Conservation (phyloP, 2,329 filamentous ascomycete species). For the Paraphaeosphaeria sporulosa region DNA sequence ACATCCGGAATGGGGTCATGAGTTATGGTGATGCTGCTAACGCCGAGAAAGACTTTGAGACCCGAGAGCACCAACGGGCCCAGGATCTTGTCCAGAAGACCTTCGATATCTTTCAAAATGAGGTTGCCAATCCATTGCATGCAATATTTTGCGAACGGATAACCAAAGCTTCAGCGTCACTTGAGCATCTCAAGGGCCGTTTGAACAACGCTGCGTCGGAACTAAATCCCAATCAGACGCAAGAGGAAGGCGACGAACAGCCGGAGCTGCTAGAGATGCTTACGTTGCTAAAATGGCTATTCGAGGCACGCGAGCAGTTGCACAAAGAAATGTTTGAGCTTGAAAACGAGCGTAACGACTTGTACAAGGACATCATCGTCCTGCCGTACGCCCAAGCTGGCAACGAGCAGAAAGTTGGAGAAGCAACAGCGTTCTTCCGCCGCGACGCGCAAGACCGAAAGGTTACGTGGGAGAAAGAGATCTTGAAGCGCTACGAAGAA, state of each 20-base stretch:
- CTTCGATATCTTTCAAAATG: conserved; percentile 84
- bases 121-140: conserved; percentile 84
- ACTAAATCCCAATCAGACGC: conserved; percentile 79
- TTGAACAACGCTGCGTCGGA: conserved; percentile 76
- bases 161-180: conserved; percentile 74
- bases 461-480: conserved; percentile 73
- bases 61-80: conserved; percentile 72
- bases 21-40: conserved; percentile 83
- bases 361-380: conserved; percentile 84
- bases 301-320: conserved; percentile 88
- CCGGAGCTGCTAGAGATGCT: conserved; percentile 94
- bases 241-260: conserved; percentile 94
- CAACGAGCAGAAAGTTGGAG: conserved; percentile 79
- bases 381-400: conserved; percentile 77
- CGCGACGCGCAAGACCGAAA: conserved; percentile 78
- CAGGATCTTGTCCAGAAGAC: conserved; percentile 79
- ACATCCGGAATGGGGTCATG: conserved; percentile 80
- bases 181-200: conserved; percentile 75
- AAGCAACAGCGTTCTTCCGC: conserved; percentile 82
- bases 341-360: conserved; percentile 82
- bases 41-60: conserved; percentile 77
- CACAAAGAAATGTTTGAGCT: conserved; percentile 87
- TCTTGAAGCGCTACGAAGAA: conserved; percentile 74
- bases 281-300: conserved; percentile 95
- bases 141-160: conserved; percentile 80